These are phyloP conservation scores for Plantago major DNA, from an alignment of 257 asterid species.

Conservation along the genomic window DNA sequence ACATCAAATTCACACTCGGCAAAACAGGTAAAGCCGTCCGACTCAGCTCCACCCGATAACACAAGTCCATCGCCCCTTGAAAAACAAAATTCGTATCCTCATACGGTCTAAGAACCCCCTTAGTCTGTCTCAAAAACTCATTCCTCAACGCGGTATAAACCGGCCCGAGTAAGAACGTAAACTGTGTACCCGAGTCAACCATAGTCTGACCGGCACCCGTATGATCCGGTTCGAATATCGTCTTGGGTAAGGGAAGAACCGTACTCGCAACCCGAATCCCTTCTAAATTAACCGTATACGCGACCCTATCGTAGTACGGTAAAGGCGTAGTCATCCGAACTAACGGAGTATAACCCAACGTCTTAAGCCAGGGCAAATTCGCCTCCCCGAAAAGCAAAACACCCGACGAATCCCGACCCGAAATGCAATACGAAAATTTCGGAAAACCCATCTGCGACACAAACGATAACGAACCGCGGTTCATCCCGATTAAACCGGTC, in stretches of 20 bases:
- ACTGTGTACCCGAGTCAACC: slow-evolving; percentile 91
- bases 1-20: slow-evolving; percentile 62
- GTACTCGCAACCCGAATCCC: slow-evolving; percentile 54
- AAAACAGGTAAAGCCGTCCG: slow-evolving; percentile 31
- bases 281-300: slow-evolving; percentile 64
- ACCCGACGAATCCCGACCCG: slow-evolving; percentile 61
- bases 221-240: slow-evolving; percentile 56
- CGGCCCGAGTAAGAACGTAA: slow-evolving; percentile 58
- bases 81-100: slow-evolving; percentile 60
- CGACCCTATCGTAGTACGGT: slow-evolving; percentile 68
- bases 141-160: slow-evolving; percentile 47
- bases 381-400: slow-evolving; percentile 58
- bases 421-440: slow-evolving; percentile 71
- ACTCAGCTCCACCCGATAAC: slow-evolving; percentile 41
- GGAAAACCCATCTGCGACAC: slow-evolving; percentile 57
- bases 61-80: slow-evolving; percentile 78
- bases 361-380: slow-evolving; percentile 41
- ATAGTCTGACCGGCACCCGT: slow-evolving; percentile 92
- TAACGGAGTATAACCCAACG: slow-evolving; percentile 60
- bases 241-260: slow-evolving; percentile 43
- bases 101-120: slow-evolving; percentile 30
- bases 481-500: slow-evolving; percentile 71
- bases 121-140: slow-evolving; percentile 54
- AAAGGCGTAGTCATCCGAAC: slow-evolving; percentile 45
- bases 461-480: slow-evolving; percentile 66